A percentile compares a stretch with the other conserved stretches of the same genome.
phyloP scores from a whole-genome alignment of 2,329 filamentous ascomycete species.

The Bimuria novae-zelandiae region DNA sequence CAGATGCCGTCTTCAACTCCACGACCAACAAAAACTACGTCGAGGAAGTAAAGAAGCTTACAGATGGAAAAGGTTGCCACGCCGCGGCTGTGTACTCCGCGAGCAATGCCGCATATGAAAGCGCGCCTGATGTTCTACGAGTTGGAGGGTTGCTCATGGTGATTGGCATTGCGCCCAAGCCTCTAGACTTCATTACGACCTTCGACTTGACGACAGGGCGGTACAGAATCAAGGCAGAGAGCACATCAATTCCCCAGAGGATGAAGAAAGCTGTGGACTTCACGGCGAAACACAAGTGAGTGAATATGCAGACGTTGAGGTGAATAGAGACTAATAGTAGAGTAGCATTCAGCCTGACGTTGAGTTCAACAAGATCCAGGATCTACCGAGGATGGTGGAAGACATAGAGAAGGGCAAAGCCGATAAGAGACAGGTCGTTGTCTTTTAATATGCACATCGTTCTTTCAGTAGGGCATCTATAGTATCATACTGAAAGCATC shows the following conservation, averaged over 20 bases:
- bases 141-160: constrained; percentile 51
- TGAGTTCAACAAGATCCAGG: constrained; percentile 47
- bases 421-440: constrained; percentile 45
- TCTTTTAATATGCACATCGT: constrained; percentile 28
- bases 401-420: constrained; percentile 47
- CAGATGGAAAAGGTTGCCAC: constrained; percentile 46
- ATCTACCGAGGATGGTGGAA: constrained; percentile 46
- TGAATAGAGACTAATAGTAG: neutral
- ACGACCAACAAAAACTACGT: constrained; percentile 45
- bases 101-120: constrained; percentile 44
- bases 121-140: constrained; percentile 44
- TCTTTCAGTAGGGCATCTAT: neutral
- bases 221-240: constrained; percentile 50
- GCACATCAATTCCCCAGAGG: constrained; percentile 49
- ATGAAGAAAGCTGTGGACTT: constrained; percentile 53
- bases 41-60: constrained; percentile 49
- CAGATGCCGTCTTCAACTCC: constrained; percentile 52
- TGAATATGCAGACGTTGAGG: neutral
- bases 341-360: constrained; percentile 47
- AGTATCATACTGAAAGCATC: no score
- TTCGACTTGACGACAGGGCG: constrained; percentile 49
- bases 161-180: constrained; percentile 48
- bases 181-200: constrained; percentile 43
- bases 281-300: constrained; percentile 45
- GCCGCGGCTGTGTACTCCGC: constrained; percentile 51